Percentiles rank a stretch among this genome's conserved stretches.
phyloP scores from a whole-genome alignment of 2,329 filamentous ascomycete genomes.

The Ambrosiella cleistominuta region DNA sequence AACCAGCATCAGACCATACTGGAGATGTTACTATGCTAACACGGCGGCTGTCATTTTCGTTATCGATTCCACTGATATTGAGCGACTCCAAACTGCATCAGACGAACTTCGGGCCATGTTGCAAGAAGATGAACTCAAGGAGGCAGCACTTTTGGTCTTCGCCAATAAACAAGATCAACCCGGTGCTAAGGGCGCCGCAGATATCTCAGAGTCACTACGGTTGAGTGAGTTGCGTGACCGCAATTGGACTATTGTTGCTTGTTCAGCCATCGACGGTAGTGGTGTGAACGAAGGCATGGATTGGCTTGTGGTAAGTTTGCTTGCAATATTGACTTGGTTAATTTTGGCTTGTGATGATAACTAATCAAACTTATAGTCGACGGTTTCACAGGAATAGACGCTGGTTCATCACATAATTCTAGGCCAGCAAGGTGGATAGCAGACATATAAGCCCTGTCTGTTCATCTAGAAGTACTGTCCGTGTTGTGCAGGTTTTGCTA shows the following conservation, averaged over 20 bases:
- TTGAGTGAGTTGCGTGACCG: conserved; percentile 82
- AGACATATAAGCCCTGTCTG: conserved; percentile 4
- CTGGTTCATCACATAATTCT: conserved; percentile 1
- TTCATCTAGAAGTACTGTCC: background rate
- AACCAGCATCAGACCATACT: conserved; percentile 97
- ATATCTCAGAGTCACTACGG: conserved; percentile 85
- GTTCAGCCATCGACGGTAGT: conserved; percentile 85
- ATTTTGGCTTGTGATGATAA: background rate
- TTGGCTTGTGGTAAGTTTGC: conserved; percentile 66
- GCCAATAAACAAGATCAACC: conserved; percentile 99
- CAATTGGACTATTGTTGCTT: conserved; percentile 98
- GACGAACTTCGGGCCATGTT: conserved; percentile 92
- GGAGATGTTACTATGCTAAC: conserved; percentile 98
- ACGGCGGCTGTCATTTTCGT: conserved; percentile 98
- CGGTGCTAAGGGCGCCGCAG: conserved; percentile 85
- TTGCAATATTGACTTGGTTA: background rate
- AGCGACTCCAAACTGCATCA: conserved; percentile 76
- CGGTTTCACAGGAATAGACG: conserved; percentile 3
- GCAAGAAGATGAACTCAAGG: conserved; percentile 89
- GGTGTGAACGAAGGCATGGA: conserved; percentile 98
- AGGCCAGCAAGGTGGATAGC: background rate
- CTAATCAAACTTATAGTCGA: background rate
- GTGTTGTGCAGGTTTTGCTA: background rate
- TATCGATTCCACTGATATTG: conserved; percentile 94
- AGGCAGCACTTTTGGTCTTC: conserved; percentile 83